Percentiles rank a stretch among this genome's conserved stretches.
These are phyloP conservation scores for Ceratobasidium sp. DNA, from an alignment of 1,284 basidiomycete genomes.

Conservation along the genomic window DNA sequence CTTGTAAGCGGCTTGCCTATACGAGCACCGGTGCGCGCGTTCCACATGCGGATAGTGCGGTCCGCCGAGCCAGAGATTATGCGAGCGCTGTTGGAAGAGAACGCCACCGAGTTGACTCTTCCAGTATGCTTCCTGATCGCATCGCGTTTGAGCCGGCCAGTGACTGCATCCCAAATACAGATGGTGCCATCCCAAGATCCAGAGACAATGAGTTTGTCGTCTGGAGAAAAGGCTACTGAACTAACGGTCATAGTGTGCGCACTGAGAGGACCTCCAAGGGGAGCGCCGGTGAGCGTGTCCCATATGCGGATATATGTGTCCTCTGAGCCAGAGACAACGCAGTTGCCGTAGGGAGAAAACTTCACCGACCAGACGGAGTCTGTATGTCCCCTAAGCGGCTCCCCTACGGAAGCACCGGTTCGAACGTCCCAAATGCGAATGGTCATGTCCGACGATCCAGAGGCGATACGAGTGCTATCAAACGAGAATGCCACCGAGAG, in stretches of 20 bases:
- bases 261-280: neutral
- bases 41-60: too few relatives aligned
- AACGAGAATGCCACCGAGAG: neutral
- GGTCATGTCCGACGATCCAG: neutral
- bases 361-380: too few relatives aligned
- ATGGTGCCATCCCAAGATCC: constrained; percentile 8
- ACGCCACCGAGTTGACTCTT: constrained; percentile 4
- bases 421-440: too few relatives aligned
- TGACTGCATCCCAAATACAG: constrained; percentile 33
- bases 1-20: too few relatives aligned
- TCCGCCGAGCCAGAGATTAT: too few relatives aligned
- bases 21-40: too few relatives aligned
- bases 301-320: neutral
- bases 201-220: constrained; percentile 23
- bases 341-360: too few relatives aligned
- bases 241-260: neutral
- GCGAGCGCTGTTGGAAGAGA: too few relatives aligned
- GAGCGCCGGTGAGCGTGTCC: neutral
- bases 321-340: too few relatives aligned
- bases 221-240: constrained; percentile 17
- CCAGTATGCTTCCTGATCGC: neutral
- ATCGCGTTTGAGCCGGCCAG: neutral
- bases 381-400: too few relatives aligned
- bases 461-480: neutral
- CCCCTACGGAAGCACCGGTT: too few relatives aligned